Conservation (phyloP, 306 rosid species). For the Fagus sylvatica region DNA sequence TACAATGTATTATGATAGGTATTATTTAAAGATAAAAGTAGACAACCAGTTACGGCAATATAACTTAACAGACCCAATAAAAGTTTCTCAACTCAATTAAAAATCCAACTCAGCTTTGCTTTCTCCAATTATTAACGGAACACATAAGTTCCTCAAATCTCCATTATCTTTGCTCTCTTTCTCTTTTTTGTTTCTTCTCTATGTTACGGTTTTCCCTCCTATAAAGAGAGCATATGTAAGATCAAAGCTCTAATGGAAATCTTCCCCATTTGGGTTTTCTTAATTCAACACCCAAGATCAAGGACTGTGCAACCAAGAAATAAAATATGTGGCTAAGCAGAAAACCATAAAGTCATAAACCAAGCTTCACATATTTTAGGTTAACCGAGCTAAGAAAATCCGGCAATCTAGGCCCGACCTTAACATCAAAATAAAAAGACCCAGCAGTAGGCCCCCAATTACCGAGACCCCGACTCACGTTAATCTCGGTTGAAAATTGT, state of each 20-base stretch:
- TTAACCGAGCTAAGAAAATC: conserved; percentile 23
- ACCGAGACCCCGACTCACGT: conserved; percentile 10
- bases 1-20: too few species aligned
- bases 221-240: conserved; percentile 17
- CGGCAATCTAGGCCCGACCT: conserved; percentile 19
- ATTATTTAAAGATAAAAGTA: too few species aligned
- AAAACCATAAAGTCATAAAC: conserved; percentile 24
- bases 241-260: background rate
- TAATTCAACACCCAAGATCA: conserved; percentile 12
- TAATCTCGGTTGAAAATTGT: conserved; percentile 15
- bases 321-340: conserved; percentile 18
- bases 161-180: too few species aligned
- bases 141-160: too few species aligned
- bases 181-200: too few species aligned
- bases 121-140: too few species aligned
- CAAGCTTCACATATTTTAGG: conserved; percentile 31
- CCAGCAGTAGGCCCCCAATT: conserved; percentile 16
- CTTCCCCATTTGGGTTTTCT: conserved; percentile 5
- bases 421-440: conserved; percentile 13
- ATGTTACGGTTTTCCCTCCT: too few species aligned
- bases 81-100: too few species aligned
- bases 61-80: too few species aligned
- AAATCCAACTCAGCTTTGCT: too few species aligned
- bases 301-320: conserved; percentile 14
- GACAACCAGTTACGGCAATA: too few species aligned